Conservation (phyloP, 768 basidiomycete genomes). For the Podaxis rugospora region DNA sequence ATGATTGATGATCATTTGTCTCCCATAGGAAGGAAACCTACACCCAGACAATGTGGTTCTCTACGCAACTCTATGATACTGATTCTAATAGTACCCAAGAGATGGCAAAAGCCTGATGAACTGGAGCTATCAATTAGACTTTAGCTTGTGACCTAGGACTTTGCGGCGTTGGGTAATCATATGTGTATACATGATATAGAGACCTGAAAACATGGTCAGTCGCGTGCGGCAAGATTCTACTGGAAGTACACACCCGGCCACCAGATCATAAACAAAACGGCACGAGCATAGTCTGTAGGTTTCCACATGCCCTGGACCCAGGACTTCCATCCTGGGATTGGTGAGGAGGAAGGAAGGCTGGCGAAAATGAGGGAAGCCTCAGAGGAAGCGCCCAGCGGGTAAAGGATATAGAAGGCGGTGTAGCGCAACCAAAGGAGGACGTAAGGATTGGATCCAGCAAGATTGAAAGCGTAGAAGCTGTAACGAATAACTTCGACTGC, state of each 20-base stretch:
- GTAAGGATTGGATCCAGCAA: constrained; percentile 51
- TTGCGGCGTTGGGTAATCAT: constrained; percentile 52
- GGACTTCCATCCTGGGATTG: constrained; percentile 37
- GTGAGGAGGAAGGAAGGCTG: constrained; percentile 56
- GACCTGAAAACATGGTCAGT: constrained; percentile 24
- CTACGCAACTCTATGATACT: no score
- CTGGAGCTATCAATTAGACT: constrained; percentile 17
- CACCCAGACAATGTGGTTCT: no score
- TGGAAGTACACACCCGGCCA: constrained; percentile 64
- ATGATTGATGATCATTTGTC: no score
- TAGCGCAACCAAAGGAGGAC: constrained; percentile 74
- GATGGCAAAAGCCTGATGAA: no score
- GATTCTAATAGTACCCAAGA: no score
- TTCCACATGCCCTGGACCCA: constrained; percentile 46
- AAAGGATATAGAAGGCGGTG: constrained; percentile 91
- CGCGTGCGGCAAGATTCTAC: neutral
- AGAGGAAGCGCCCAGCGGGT: constrained; percentile 87
- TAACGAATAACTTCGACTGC: constrained; percentile 91
- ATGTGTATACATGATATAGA: constrained; percentile 49
- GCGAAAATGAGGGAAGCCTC: constrained; percentile 84
- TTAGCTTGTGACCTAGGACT: constrained; percentile 29
- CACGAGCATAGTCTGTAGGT: constrained; percentile 52
- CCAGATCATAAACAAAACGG: constrained; percentile 71
- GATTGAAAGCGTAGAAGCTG: constrained; percentile 71
- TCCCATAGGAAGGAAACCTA: no score